A percentile compares a stretch with the other conserved stretches of the same genome.
These are phyloP conservation scores for Acidiella bohemica DNA, from an alignment of 495 filamentous ascomycete species.

Conservation along the genomic window DNA sequence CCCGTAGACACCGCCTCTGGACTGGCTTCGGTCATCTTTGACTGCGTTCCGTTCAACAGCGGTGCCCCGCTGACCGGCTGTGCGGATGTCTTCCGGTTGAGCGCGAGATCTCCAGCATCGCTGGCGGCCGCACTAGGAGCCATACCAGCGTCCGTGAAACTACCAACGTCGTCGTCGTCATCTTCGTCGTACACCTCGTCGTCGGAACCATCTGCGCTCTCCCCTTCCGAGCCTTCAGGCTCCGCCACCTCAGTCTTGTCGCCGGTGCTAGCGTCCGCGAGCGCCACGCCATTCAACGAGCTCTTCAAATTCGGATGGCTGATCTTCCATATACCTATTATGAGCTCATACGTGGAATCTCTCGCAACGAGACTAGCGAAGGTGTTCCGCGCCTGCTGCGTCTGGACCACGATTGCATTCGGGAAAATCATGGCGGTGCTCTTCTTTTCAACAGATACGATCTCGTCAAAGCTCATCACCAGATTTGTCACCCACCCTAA, in stretches of 20 bases:
- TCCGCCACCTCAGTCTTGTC: conserved; percentile 85
- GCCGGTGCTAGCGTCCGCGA: conserved; percentile 63
- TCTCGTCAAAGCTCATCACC: conserved; percentile 95
- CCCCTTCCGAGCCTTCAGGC: conserved; percentile 40
- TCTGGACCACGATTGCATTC: conserved; percentile 94
- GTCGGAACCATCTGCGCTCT: conserved; percentile 39
- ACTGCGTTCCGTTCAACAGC: conserved; percentile 24
- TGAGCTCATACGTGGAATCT: conserved; percentile 91
- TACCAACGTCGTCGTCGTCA: conserved; percentile 46
- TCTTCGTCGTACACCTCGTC: conserved; percentile 53
- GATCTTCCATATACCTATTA: conserved; percentile 96
- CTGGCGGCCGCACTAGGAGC: conserved; percentile 44
- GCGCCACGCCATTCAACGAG: conserved; percentile 70
- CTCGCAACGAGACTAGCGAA: conserved; percentile 91
- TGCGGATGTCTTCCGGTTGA: conserved; percentile 13
- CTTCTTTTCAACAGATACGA: conserved; percentile 93
- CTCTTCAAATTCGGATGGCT: conserved; percentile 82
- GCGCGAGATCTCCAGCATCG: conserved; percentile 33
- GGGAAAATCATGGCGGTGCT: conserved; percentile 91
- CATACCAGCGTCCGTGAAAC: conserved; percentile 47
- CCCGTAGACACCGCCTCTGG: conserved; percentile 43
- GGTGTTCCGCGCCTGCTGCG: conserved; percentile 82
- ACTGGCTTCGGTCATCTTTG: conserved; percentile 37
- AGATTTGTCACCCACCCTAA: conserved; percentile 94
- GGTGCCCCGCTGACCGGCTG: conserved; percentile 16